Evolutionary conservation across 73 alveolate genomes (phyloP).

Genomic region (Paramecium primaurelia): DNA sequence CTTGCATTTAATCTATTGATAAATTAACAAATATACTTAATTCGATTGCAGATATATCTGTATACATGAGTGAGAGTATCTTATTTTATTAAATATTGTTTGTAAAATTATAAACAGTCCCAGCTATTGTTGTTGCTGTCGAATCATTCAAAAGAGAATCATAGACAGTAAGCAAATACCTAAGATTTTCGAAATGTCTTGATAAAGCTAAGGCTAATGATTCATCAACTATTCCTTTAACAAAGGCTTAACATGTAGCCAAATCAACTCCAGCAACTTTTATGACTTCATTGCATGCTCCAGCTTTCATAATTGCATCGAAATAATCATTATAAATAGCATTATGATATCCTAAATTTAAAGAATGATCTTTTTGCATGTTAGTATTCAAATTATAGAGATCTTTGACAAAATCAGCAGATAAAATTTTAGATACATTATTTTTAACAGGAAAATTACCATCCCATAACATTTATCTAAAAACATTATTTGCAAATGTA

Average conservation of each 20-base stretch:
- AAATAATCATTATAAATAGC: conserved; percentile 45
- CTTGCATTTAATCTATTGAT: conserved; percentile 40
- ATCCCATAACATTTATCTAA: conserved; percentile 22
- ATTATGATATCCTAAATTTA: conserved; percentile 47
- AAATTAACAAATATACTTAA: conserved; percentile 1
- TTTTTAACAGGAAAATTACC: not conserved
- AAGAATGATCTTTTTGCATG: conserved; percentile 59
- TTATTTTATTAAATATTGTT: not conserved
- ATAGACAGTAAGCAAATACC: conserved; percentile 48
- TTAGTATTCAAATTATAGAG: conserved; percentile 48
- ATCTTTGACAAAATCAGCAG: not conserved
- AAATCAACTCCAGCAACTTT: not conserved
- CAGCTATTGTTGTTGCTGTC: conserved; percentile 12
- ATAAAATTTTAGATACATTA: not conserved
- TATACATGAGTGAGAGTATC: conserved; percentile 26
- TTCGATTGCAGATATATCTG: conserved; percentile 39
- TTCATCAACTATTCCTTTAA: conserved; percentile 57
- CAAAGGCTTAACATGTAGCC: conserved; percentile 44
- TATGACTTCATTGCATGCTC: conserved; percentile 47
- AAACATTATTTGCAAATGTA: conserved; percentile 55
- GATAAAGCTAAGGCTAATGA: conserved; percentile 39
- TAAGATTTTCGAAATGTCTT: conserved; percentile 57
- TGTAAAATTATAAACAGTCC: conserved; percentile 42
- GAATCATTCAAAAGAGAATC: not conserved
- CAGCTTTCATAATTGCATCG: conserved; percentile 35